Evolutionary conservation across 2,329 filamentous ascomycete genomes (phyloP).

Genomic region (Trichoderma sp.): DNA sequence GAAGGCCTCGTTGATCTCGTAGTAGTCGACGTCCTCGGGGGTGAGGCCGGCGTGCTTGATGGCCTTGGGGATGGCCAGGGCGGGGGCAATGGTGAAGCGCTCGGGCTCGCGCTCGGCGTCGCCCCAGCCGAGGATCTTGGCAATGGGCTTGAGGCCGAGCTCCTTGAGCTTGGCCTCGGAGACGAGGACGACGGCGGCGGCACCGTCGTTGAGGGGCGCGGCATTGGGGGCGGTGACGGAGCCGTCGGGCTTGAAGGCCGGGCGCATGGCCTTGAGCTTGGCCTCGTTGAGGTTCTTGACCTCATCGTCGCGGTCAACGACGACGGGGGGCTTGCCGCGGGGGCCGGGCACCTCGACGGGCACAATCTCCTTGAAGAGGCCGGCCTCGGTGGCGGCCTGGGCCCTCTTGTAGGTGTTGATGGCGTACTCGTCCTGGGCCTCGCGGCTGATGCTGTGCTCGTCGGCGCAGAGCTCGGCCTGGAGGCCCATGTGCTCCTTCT

Average conservation of each 20-base stretch:
- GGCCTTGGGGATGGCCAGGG: slow-evolving; percentile 95
- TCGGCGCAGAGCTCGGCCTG: slow-evolving; percentile 87
- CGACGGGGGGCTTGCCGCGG: slow-evolving; percentile 83
- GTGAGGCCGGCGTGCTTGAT: slow-evolving; percentile 89
- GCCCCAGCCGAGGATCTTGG: slow-evolving; percentile 96
- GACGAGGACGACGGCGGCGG: slow-evolving; percentile 87
- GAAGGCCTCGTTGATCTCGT: slow-evolving; percentile 99
- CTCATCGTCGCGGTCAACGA: slow-evolving; percentile 87
- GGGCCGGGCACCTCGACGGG: slow-evolving; percentile 86
- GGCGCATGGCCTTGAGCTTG: slow-evolving; percentile 83
- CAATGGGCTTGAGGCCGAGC: slow-evolving; percentile 86
- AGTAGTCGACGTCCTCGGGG: slow-evolving; percentile 79
- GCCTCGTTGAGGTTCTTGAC: slow-evolving; percentile 89
- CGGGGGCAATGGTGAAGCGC: slow-evolving; percentile 93
- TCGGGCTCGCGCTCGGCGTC: slow-evolving; percentile 89
- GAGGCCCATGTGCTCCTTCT: slow-evolving; percentile 96
- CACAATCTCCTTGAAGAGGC: slow-evolving; percentile 85
- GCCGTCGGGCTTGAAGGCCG: slow-evolving; percentile 78
- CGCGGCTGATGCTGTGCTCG: slow-evolving; percentile 79
- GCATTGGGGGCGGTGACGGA: slow-evolving; percentile 97
- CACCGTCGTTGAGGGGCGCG: slow-evolving; percentile 93
- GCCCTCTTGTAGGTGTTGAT: slow-evolving; percentile 95
- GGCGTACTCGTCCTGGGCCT: slow-evolving; percentile 92
- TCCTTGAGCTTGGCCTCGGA: slow-evolving; percentile 94
- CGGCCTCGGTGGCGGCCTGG: slow-evolving; percentile 78